These are phyloP conservation scores for Suillus spraguei DNA, from an alignment of 768 basidiomycete genomes.

Conservation along the genomic window DNA sequence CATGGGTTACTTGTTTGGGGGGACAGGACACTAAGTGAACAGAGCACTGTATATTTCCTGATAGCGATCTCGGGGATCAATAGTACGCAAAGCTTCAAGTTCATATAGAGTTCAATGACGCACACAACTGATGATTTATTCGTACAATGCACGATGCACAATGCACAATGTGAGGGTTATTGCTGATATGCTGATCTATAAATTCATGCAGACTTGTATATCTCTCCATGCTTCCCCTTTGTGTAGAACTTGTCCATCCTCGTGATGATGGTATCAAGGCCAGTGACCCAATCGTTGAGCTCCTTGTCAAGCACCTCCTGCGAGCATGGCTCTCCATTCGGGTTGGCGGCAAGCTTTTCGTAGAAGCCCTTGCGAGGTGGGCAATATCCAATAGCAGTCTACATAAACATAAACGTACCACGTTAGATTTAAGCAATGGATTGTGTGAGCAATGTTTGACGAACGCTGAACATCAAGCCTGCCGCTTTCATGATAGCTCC, in stretches of 20 bases:
- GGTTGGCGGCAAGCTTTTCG: conserved; percentile 57
- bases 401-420: conserved; percentile 17
- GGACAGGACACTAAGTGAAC: not conserved
- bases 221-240: conserved; percentile 55
- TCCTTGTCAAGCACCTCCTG: conserved; percentile 55
- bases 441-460: not conserved
- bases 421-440: conserved; percentile 21
- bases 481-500: conserved; percentile 7
- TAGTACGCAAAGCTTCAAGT: not conserved
- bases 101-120: not conserved
- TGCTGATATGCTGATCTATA: not conserved
- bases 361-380: conserved; percentile 65
- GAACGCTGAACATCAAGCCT: conserved; percentile 7
- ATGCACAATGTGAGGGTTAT: conserved; percentile 1
- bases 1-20: not conserved
- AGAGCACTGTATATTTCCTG: not conserved
- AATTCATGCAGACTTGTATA: conserved; percentile 14
- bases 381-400: conserved; percentile 66
- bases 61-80: not conserved
- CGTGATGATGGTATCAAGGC: conserved; percentile 52
- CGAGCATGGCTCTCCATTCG: conserved; percentile 52
- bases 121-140: not conserved
- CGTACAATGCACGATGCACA: not conserved
- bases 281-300: conserved; percentile 61
- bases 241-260: conserved; percentile 56